Evolutionary conservation across 768 basidiomycete species (phyloP), one percentile per base, ranked within the genome.

Genomic region (Rossbeevera mucosa): DNA sequence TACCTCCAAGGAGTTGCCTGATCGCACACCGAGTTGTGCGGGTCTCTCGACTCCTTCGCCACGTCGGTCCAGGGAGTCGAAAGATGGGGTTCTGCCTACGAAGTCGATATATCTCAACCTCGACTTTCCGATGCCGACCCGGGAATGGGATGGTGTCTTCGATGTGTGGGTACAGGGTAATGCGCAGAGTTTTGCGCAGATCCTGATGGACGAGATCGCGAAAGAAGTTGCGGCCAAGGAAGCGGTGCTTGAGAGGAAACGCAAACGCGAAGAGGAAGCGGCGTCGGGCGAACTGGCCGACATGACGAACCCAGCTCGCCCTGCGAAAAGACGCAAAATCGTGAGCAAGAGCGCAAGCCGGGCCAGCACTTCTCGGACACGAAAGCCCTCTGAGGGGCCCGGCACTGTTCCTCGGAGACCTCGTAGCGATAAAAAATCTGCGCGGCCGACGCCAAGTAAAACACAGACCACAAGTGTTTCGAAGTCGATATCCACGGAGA

Each of bases 101-200:
- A 83, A 80, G 64, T 80, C 86, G 4, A 75, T 94, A 16, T 93
- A 90, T 68, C 76, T 95, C 51, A 95, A 95, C 67, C 71, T 88
- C 33, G 91, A 94, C 55, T 91, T 91, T 65, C 91, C 91, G 1
- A 81, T 85, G 8, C 91, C 91, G 4, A 83, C 83, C 7, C 76
- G 86, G 49, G 91, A 93, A 56, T 94, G 91, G 91, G 87, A 89
- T 55, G 87, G 83, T 7, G 85, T 94, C 3, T 94, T 96, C 59
- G 93, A 96, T 68, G 79, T 81, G 33, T 95, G 91, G 89, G 68
- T 93, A 50, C 82, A 92, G 60, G 91, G 93, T 2, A 92, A 95
- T 63, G 85, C 88, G 2, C 94, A 96, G 66, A 64, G 64, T 14
- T 94, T 94, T 68, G 87, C 90, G 5, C 70, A 71, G 33, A 65